A percentile compares a stretch with the other conserved stretches of the same genome.
Evolutionary conservation across 208 protist genomes (phyloP).

Genomic region (Trypanosoma scelopori): DNA sequence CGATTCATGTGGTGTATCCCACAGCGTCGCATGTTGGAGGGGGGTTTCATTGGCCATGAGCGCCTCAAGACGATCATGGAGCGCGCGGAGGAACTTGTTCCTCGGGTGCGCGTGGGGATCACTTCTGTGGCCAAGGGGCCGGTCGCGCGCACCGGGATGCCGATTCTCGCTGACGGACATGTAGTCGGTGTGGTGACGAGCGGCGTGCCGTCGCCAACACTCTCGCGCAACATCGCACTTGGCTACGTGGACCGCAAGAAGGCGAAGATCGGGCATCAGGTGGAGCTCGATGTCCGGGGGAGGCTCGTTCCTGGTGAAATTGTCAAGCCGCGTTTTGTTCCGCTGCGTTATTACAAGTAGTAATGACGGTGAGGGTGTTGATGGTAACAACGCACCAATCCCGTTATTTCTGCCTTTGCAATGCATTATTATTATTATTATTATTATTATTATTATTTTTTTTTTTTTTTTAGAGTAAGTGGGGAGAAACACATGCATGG

Average conservation of each 20-base stretch:
- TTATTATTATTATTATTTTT: too few species aligned
- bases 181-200: constrained; percentile 90
- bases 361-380: neutral
- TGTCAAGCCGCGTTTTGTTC: constrained; percentile 93
- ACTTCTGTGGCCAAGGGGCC: constrained; percentile 69
- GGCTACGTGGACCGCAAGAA: constrained; percentile 85
- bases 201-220: constrained; percentile 85
- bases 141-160: constrained; percentile 83
- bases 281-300: constrained; percentile 91
- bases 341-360: constrained; percentile 46
- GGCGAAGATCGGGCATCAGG: constrained; percentile 68
- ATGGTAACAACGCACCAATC: neutral
- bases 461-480: too few species aligned
- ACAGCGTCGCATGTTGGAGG: constrained; percentile 92
- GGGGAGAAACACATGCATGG: neutral
- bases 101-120: constrained; percentile 89
- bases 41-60: constrained; percentile 93
- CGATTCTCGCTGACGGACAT: constrained; percentile 68
- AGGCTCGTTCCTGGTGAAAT: constrained; percentile 75
- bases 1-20: constrained; percentile 94
- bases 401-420: neutral
- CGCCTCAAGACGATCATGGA: constrained; percentile 66
- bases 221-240: constrained; percentile 92
- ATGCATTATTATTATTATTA: too few species aligned
- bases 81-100: constrained; percentile 46